Evolutionary conservation across 2,329 filamentous ascomycete species (phyloP), one percentile per base, ranked within the genome.

Genomic region (Emmonsiellopsis sp.): DNA sequence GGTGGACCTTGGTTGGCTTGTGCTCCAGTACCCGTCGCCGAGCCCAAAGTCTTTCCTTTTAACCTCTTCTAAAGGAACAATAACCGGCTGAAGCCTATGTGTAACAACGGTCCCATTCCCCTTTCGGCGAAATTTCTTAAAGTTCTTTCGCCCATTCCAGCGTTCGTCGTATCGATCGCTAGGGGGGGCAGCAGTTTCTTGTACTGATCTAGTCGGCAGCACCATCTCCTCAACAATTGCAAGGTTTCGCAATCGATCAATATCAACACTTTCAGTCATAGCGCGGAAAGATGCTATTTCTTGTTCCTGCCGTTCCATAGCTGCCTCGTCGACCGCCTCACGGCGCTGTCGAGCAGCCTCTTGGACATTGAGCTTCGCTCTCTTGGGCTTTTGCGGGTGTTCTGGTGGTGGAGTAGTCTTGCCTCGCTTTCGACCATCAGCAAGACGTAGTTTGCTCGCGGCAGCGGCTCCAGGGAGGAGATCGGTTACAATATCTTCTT

Each of bases 121-220:
- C 46, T 66, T 61, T 39, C 70, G 56, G 54, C 57, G 42, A 64
- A 98, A 98, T 61, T 83, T 87, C 68, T 98, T 98, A 74, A 95
- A 98, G 65, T 98, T 97, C 69, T 89, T 92, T 43, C 92, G 80
- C 0, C 92, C 93, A 65, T 96, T 95, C 93, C 93, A 98, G 40
- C 78, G 78, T 0, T 88, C 83, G 59, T 96, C 82, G 91, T 92
- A 96, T 42, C 88, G 78, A 5, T 84, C 81, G 14, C 72, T 65
- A 51, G 70, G 59, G n/a, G 70, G 62, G 59, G 56, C 60, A 56
- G 50, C 61, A 61, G 62, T 59, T 60, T 57, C 56, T 51, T 57
- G 42, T 63, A 62, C 63, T 6, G 21, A 31, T 17, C 52, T 53
- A 59, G 57, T 63, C 53, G 27, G 78, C 0, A 96, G 66, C 7